These are phyloP conservation scores for Peronospora farinosa DNA, from an alignment of 352 stramenopile genomes.

Conservation along the genomic window DNA sequence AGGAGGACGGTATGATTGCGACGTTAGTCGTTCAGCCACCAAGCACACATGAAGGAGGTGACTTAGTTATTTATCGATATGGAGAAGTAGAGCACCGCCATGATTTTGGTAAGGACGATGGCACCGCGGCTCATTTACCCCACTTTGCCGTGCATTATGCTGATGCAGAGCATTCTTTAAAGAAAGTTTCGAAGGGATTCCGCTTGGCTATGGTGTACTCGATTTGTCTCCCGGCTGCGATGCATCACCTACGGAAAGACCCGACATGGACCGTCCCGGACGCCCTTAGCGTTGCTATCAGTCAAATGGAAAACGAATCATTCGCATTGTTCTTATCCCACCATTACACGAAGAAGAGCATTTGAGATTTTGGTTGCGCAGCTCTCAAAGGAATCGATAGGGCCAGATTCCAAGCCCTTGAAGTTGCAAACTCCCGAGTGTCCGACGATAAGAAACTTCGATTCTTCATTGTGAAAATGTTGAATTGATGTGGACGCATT, in stretches of 20 bases:
- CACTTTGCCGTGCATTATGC: constrained; percentile 26
- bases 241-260: constrained; percentile 1
- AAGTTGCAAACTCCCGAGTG: neutral
- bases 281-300: too few species aligned
- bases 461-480: too few species aligned
- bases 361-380: too few species aligned
- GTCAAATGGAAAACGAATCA: too few species aligned
- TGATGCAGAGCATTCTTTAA: constrained; percentile 15
- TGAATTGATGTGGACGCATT: too few species aligned
- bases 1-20: constrained; percentile 45
- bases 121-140: constrained; percentile 2
- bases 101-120: constrained; percentile 17
- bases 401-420: neutral
- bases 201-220: constrained; percentile 20
- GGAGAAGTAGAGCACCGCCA: constrained; percentile 7
- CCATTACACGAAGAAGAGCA: too few species aligned
- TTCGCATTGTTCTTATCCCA: too few species aligned
- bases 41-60: constrained; percentile 18
- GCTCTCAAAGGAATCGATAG: constrained; percentile 6
- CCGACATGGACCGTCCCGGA: too few species aligned
- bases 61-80: constrained; percentile 19
- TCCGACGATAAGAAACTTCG: too few species aligned
- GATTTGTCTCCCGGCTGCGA: constrained; percentile 6
- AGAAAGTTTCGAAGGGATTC: constrained; percentile 15
- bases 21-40: constrained; percentile 41